These are phyloP conservation scores for Triticum timopheevii DNA, from an alignment of 176 grass and related monocot genomes.

Conservation along the genomic window DNA sequence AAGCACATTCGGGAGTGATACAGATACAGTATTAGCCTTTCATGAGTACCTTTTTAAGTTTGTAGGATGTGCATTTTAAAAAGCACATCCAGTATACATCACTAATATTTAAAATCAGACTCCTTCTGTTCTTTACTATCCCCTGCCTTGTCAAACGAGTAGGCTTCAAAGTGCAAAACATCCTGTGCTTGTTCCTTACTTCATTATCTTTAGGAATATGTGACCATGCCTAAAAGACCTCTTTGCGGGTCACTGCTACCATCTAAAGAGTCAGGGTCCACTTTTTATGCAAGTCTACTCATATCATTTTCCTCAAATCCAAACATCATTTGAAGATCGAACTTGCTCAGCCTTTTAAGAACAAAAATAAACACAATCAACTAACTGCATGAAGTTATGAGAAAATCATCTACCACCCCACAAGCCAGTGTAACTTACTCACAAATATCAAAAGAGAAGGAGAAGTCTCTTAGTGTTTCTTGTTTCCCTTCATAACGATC, in stretches of 20 bases:
- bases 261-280: slow-evolving; percentile 13
- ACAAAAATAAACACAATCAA: background rate
- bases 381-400: background rate
- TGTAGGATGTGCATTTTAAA: background rate
- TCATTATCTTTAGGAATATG: slow-evolving; percentile 27
- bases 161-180: slow-evolving; percentile 42
- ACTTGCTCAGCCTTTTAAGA: slow-evolving; percentile 5
- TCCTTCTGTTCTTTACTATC: slow-evolving; percentile 5
- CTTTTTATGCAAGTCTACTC: slow-evolving; percentile 29
- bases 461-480: background rate
- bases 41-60: background rate
- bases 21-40: background rate
- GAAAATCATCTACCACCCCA: background rate
- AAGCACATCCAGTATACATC: background rate
- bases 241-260: slow-evolving; percentile 39
- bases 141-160: background rate
- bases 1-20: background rate
- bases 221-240: slow-evolving; percentile 27
- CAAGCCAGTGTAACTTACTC: background rate
- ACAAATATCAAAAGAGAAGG: background rate
- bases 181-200: slow-evolving; percentile 33
- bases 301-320: slow-evolving; percentile 42
- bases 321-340: slow-evolving; percentile 50
- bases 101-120: background rate
- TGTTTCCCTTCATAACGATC: background rate